Evolutionary conservation across 441 rosid genomes (phyloP), one percentile per base, ranked within the genome.

Genomic region (Flueggea neowawraea): DNA sequence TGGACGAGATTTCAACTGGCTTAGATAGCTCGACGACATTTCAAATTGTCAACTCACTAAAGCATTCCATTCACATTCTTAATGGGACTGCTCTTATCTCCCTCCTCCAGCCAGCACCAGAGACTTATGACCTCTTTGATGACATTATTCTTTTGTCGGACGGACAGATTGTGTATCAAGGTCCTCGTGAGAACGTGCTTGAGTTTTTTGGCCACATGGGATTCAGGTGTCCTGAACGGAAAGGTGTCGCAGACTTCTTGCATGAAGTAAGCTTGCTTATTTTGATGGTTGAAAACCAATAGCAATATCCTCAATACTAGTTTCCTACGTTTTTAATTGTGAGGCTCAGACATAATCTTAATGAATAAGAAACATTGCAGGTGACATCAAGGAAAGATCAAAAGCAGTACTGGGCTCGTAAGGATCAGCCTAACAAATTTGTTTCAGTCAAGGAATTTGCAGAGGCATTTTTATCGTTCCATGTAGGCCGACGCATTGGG

Each of bases 31-130:
- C 95, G 3, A 91, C 92, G 2, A 85, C 93, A 15, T 91, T 62
- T 60, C 92, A 87, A 67, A 91, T 89, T 49, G 75, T 87, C 61
- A 91, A 85, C 57, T 85, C 78, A 6, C 73, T 87, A n/a, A 83
- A 66, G 82, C 90, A 88, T 53, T 69, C 73, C 55, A 66, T 69
- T 65, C 96, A 90, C 71, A 82, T 88, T 64, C 77, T 88, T 47
- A 75, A 82, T 50, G 87, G 84, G 69, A 90, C 97, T 10, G 86
- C 92, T 13, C 68, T 90, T 55, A 75, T 92, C 47, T 90, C 98
- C 52, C 97, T 92, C 69, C 96, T 92, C 12, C 98, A 92, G 73
- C 98, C 97, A 13, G 89, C 94, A n/a, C 94, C 97, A 0, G 98
- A 92, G 79, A 92, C 98, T 32, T 92, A 77, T 10, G 81, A 84